Percentiles rank a stretch among this genome's conserved stretches.
phyloP scores from a whole-genome alignment of 257 asterid species.

The Ballota nigra region DNA sequence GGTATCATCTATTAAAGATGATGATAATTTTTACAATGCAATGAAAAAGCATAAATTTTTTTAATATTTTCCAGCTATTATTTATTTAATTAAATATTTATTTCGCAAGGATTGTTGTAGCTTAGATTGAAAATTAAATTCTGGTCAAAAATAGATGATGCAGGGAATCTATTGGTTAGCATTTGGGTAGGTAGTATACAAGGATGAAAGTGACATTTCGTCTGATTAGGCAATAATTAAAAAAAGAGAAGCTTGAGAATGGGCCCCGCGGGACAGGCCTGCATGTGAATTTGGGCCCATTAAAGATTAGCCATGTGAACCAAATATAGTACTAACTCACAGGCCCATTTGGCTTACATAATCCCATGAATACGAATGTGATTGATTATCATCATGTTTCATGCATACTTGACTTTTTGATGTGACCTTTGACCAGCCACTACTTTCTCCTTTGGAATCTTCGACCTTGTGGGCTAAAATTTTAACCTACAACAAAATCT shows the following conservation, averaged over 20 bases:
- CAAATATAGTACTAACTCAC: background rate
- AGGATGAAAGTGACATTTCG: conserved; percentile 22
- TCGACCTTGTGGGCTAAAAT: no score
- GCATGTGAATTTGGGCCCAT: conserved; percentile 39
- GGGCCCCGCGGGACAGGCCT: conserved; percentile 21
- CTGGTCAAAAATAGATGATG: background rate
- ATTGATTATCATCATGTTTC: conserved; percentile 22
- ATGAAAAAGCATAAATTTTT: background rate
- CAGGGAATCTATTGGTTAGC: conserved; percentile 5
- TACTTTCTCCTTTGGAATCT: background rate
- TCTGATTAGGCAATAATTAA: conserved; percentile 18
- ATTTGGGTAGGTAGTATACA: background rate
- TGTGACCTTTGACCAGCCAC: conserved; percentile 42
- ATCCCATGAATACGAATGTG: conserved; percentile 12
- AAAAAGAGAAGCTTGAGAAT: background rate
- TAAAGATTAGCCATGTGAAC: conserved; percentile 27
- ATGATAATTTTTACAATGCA: background rate
- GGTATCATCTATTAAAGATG: background rate
- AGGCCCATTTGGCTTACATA: conserved; percentile 23
- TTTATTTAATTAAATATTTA: no score
- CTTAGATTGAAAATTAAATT: background rate
- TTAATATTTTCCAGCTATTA: background rate
- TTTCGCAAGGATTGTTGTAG: no score
- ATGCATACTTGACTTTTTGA: conserved; percentile 18
- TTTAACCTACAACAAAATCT: no score